phyloP scores from a whole-genome alignment of 2,329 filamentous ascomycete species.

The Aspergillus quadricinctus region DNA sequence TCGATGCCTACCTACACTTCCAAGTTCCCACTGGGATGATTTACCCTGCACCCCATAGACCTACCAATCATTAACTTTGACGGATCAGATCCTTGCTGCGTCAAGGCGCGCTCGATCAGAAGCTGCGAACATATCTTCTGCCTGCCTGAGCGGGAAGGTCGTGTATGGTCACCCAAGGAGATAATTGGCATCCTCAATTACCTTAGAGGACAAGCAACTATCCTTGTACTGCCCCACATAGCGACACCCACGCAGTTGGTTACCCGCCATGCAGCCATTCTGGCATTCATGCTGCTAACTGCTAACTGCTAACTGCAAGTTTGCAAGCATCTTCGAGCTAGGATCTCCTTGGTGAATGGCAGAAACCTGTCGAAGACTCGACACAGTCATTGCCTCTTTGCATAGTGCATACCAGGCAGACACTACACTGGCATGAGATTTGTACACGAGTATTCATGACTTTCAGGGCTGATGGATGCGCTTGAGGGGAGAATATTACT shows the following conservation, averaged over 20 bases:
- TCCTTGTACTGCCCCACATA: constrained; percentile 24
- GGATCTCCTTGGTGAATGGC: background rate
- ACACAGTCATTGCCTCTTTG: background rate
- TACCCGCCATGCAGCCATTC: background rate
- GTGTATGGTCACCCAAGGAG: background rate
- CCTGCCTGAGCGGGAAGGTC: background rate
- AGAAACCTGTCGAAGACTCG: background rate
- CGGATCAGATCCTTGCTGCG: too few species aligned
- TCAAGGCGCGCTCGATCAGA: background rate
- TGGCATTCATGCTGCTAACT: background rate
- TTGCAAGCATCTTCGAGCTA: background rate
- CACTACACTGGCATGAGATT: too few species aligned
- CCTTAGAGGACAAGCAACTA: constrained; percentile 27
- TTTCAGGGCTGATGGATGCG: background rate
- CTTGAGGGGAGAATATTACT: background rate
- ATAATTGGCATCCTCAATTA: background rate
- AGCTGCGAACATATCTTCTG: background rate
- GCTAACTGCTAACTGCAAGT: background rate
- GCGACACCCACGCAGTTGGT: constrained; percentile 12
- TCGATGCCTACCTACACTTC: background rate
- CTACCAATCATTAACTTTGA: too few species aligned
- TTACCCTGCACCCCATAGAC: too few species aligned
- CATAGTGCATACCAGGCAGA: background rate
- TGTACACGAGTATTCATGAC: background rate
- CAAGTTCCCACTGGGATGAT: background rate